Evolutionary conservation across 2,329 filamentous ascomycete species (phyloP).

Genomic region (Epichloe brachyelytri): DNA sequence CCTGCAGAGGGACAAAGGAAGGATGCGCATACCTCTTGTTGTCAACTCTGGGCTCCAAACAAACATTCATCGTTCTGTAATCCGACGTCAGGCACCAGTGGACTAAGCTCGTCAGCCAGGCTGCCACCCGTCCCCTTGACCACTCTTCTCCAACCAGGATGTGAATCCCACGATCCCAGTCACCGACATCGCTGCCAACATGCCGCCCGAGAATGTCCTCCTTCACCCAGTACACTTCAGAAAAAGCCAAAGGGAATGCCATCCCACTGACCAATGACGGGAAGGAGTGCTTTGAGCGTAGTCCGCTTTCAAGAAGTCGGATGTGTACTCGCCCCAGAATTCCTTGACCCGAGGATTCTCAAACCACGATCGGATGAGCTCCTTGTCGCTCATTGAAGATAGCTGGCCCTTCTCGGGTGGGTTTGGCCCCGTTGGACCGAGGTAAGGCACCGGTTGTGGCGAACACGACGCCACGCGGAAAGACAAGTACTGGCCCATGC

Average conservation of each 20-base stretch:
- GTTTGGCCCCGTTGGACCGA: constrained; percentile 40
- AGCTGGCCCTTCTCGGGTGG: constrained; percentile 29
- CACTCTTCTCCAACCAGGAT: constrained; percentile 86
- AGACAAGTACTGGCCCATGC: constrained; percentile 69
- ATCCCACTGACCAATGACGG: constrained; percentile 86
- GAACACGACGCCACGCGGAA: constrained; percentile 73
- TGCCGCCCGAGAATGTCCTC: constrained; percentile 69
- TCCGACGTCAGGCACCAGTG: constrained; percentile 75
- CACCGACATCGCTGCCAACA: constrained; percentile 50
- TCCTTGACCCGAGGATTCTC: constrained; percentile 67
- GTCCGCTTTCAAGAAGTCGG: constrained; percentile 53
- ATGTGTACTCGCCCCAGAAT: constrained; percentile 66
- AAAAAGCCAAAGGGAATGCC: constrained; percentile 94
- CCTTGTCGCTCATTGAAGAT: constrained; percentile 34
- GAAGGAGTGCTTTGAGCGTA: constrained; percentile 65
- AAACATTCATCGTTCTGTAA: constrained; percentile 66
- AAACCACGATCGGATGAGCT: constrained; percentile 75
- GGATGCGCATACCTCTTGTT: constrained; percentile 60
- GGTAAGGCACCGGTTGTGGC: constrained; percentile 47
- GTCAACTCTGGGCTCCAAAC: constrained; percentile 82
- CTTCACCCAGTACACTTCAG: constrained; percentile 96
- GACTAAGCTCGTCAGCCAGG: constrained; percentile 77
- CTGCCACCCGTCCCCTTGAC: constrained; percentile 66
- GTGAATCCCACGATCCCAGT: constrained; percentile 84
- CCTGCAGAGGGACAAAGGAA: background rate